Conservation (phyloP, 352 stramenopile species). For the Thraustochytrium sp. region DNA sequence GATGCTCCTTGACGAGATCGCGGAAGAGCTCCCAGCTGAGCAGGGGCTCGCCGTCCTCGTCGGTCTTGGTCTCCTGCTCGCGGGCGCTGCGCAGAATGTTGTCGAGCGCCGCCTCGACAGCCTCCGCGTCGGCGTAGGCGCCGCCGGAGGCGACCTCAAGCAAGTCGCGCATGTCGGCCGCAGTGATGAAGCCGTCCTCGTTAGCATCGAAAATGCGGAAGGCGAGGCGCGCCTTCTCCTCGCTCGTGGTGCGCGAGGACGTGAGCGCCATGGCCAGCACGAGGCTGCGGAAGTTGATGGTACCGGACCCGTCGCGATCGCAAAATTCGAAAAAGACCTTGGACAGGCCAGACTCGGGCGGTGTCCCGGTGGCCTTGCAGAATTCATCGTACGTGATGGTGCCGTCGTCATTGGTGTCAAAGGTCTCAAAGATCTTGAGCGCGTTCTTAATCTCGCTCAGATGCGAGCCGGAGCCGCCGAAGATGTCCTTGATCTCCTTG, state of each 20-base stretch:
- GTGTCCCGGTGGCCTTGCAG: background rate
- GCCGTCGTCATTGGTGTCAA: conserved; percentile 24
- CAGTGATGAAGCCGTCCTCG: background rate
- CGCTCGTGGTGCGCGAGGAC: background rate
- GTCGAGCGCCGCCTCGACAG: background rate
- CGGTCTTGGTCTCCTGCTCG: background rate
- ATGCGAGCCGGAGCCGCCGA: background rate
- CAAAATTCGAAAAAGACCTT: conserved; percentile 28
- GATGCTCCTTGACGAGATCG: background rate
- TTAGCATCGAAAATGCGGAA: background rate
- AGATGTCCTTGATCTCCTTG: conserved; percentile 38
- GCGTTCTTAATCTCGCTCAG: background rate
- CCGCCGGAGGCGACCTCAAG: background rate
- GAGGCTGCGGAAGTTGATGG: conserved; percentile 13
- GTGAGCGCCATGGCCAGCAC: conserved; percentile 28
- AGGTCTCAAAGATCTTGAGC: conserved; percentile 9
- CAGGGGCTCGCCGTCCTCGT: background rate
- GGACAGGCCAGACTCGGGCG: background rate
- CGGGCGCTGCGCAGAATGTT: background rate
- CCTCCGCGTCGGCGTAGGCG: background rate
- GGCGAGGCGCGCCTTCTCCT: conserved; percentile 8
- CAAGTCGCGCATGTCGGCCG: background rate
- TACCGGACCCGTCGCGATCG: background rate
- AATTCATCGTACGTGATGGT: conserved; percentile 20
- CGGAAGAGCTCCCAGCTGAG: conserved; percentile 9